Evolutionary conservation across 176 grass and related monocot genomes (phyloP), one percentile per base, ranked within the genome.

Genomic region (Avena atlantica): DNA sequence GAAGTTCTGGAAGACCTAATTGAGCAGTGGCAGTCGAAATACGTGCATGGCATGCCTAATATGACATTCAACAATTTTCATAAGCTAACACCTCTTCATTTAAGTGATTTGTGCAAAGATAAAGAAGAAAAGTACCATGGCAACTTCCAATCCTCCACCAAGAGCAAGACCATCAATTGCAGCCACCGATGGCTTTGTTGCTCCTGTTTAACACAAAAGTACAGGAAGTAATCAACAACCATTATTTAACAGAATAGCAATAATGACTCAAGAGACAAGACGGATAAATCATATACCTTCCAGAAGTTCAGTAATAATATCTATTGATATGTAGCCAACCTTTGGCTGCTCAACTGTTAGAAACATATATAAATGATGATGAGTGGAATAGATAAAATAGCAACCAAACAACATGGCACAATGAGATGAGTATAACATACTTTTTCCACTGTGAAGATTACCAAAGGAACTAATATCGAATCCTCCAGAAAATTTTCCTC

Each of bases 11-110:
- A 87, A 96, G 84, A 44, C 88, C 92, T 66, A 99, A 75, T 69
- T 96, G 94, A 86, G 94, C 90, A 48, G 78, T 89, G 8, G 89
- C 79, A 87, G 97, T 96, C 10, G 94, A 94, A 90, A 99, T 94
- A 36, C 97, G 92, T 84, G 89, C 97, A 92, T 99, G 94, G 70
- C 97, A 99, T 89, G 90, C 94, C 97, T 99, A 83, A 91, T 89
- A 64, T 16, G 87, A 83, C 36, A 78, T 3, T 8, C 5, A 66
- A 84, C 9, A 44, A 11, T 49, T 79, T 66, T 73, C 10, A 64
- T 29, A 74, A 74, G 53, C 31, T 78, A 49, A 71, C 24, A 60
- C 25, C 6, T 57, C 15, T 74, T 49, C 53, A 71, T 24, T 40
- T 34, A 72, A 86, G n/a, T 69, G 49, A 74, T 3, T 51, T 62